Conservation (phyloP, 805 yeast species). For the Vanderwaltozyma verrucispora region DNA sequence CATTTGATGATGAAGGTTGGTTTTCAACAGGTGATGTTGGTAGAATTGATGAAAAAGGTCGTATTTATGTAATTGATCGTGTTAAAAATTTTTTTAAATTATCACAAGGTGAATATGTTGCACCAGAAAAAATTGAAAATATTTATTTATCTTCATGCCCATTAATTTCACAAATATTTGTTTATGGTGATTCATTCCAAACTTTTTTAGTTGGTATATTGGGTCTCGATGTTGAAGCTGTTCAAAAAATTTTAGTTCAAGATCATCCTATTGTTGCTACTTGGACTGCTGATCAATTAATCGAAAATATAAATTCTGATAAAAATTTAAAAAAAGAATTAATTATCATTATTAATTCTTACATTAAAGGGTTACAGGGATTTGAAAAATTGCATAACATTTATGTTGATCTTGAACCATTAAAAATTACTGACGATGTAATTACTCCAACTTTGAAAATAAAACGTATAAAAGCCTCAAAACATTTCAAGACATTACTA, state of each 20-base stretch:
- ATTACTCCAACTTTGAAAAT: constrained; percentile 60
- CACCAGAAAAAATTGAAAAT: constrained; percentile 68
- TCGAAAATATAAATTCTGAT: constrained; percentile 14
- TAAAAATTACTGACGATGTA: constrained; percentile 49
- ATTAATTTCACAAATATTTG: constrained; percentile 42
- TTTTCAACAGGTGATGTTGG: constrained; percentile 62
- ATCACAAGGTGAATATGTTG: constrained; percentile 58
- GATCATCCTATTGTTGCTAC: constrained; percentile 25
- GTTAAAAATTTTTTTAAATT: constrained; percentile 71
- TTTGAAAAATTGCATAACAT: constrained; percentile 55
- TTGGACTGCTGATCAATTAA: constrained; percentile 24
- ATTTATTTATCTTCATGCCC: constrained; percentile 45
- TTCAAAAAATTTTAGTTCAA: constrained; percentile 24
- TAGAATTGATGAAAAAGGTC: constrained; percentile 39
- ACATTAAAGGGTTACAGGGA: constrained; percentile 37
- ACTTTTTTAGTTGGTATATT: constrained; percentile 48
- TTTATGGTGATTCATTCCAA: constrained; percentile 53
- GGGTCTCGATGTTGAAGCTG: constrained; percentile 47
- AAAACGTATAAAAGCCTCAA: constrained; percentile 40
- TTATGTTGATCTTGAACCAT: constrained; percentile 44
- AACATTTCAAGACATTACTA: constrained; percentile 33
- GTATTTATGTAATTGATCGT: constrained; percentile 55
- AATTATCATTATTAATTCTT: constrained; percentile 14
- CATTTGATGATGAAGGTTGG: constrained; percentile 51
- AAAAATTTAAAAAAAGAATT: constrained; percentile 10